Evolutionary conservation across 2,329 filamentous ascomycete genomes (phyloP).

Genomic region (Cladosporium sp.): DNA sequence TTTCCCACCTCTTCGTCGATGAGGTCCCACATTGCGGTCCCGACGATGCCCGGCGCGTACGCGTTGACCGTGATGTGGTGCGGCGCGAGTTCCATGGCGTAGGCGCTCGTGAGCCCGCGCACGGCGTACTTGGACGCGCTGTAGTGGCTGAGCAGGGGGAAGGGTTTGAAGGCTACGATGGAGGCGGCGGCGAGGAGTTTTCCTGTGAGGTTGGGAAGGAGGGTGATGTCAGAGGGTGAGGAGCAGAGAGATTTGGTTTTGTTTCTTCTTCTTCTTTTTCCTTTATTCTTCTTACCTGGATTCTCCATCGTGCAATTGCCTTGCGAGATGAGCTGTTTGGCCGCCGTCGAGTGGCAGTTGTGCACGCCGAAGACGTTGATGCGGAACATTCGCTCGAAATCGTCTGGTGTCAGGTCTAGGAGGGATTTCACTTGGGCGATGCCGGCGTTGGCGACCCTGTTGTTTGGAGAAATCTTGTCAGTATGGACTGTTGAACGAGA

Average conservation of each 20-base stretch:
- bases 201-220: neutral
- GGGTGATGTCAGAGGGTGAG: neutral
- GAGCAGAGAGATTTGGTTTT: neutral
- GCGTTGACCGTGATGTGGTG: conserved; percentile 64
- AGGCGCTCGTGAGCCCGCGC: conserved; percentile 60
- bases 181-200: conserved; percentile 23
- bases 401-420: conserved; percentile 54
- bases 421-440: conserved; percentile 55
- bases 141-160: conserved; percentile 59
- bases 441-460: conserved; percentile 58
- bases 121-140: conserved; percentile 64
- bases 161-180: conserved; percentile 59
- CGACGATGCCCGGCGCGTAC: conserved; percentile 65
- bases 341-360: conserved; percentile 61
- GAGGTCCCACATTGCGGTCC: conserved; percentile 64
- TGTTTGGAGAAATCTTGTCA: neutral
- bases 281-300: conserved; percentile 40
- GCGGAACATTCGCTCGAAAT: conserved; percentile 57
- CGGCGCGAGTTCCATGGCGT: conserved; percentile 61
- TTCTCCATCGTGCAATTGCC: conserved; percentile 40
- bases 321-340: conserved; percentile 62
- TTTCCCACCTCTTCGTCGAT: conserved; percentile 60
- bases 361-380: conserved; percentile 64
- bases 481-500: too few relatives aligned
- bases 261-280: neutral